Base-by-base conservation (phyloP, 768 basidiomycete species). In the Lactarius pseudohatsudake region DNA sequence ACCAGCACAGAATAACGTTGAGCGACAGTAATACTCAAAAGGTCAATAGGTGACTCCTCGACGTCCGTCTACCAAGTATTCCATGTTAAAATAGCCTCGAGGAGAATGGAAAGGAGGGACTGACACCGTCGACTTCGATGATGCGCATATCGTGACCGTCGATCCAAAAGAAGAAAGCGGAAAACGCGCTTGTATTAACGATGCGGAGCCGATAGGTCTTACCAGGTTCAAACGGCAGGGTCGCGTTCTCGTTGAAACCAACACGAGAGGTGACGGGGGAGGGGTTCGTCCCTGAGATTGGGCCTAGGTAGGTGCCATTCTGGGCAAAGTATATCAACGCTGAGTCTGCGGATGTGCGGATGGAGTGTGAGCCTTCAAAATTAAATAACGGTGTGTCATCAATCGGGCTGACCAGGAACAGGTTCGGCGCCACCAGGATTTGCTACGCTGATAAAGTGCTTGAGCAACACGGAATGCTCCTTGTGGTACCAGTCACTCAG, bases 1-100 rank as follows among this genome's bases (percentile, higher is more conserved):
- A 99, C 92, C 38, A 98, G 86, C 47, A 99, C 81, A 0, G 95
- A 96, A 77, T 96, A 97, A 22, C 96, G 87, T 76, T 98, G 96
- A 0, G 95, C 95, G 36, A 90, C 94, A 16, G 92, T 82, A 64
- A 98, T 64, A 53, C 85, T 82, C 59, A 98, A 72, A 43, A 90
- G 75, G 74, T 92, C 90, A 69, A 88, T 87, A 0, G 87, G 82
- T 47, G 79, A 89, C 68, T 88, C 87, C 73, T 91, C 82, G 2
- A 88, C 82, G 78, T 98, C 96, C 0, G 85, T 90, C 87, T 91
- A 66, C 9, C 66, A 65, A 59, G 59, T 53, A 59, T 18, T 53
- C 20, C 34, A 32, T 32, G 22, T 57, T 38, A 45, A 53, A 15
- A 30, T 28, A 43, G 20, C 59, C 8, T 40, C 6, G 53, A 59